Base-by-base conservation (phyloP, 352 stramenopile genomes). In the Phytopythium delawarense region DNA sequence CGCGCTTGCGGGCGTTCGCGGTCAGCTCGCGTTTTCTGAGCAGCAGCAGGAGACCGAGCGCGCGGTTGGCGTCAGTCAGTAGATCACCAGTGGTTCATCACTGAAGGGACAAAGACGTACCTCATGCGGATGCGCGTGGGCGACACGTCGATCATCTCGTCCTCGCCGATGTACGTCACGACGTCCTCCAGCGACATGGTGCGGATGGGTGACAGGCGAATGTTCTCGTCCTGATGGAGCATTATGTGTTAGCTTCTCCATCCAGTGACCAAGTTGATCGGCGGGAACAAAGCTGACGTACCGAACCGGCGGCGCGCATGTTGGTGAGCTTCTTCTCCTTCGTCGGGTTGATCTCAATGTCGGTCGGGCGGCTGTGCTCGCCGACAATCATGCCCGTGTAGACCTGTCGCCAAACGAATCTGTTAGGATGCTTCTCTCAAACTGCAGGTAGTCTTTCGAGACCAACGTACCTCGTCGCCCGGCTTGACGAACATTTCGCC, bases 61-160 rank as follows among this genome's bases (percentile, higher is more conserved):
- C 8, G 8, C 35, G 35, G 7, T 40, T 40, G 12, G 35, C 8
- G 35, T 40, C 35, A 1, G 35, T 40, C 35, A 40, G 16, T 40
- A 16, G 9, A 15, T 40, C 35, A 15, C 9, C 35, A 40, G 12
- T 15, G 35, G 35, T 11, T 40, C 30, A 23, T 20, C 11, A 59
- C 9, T 28, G 39, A 16, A 8, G 7, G 0, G 32, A 51, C 23
- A 7, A 40, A 15, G 13, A 68, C 72, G 28, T 57, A 84, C 76
- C 77, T 70, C 71, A 99, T 93, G 59, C 97, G 88, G 50, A 99
- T 97, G 67, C 81, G 96, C 28, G 73, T 74, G 20, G 97, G 97
- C 45, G 97, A 99, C 16, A 99, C 91, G 71, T 99, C 97, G 61
- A 99, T 97, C 72, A 99, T 98, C 78, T 99, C 97, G 75, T 99